Base-by-base conservation (phyloP, 1,139 yeast genomes). In the Yamadazyma aaseri region DNA sequence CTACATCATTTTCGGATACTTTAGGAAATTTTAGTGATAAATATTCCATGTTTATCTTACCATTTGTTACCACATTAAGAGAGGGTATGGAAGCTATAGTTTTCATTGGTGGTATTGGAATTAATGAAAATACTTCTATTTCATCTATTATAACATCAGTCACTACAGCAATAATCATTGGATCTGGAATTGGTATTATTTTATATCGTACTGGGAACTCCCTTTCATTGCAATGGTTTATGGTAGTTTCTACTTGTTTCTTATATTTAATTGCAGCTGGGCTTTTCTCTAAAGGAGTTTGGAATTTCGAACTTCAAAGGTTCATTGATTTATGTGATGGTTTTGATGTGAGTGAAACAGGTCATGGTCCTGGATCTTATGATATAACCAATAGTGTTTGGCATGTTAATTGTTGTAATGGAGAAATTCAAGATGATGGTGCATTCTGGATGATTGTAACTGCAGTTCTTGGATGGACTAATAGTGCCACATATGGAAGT, bases 381-480 rank as follows among this genome's bases (percentile, higher is more conserved):
- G 95, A 90, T 56, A 78, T 90, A 37, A 51, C 76, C 20, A 78
- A 75, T 41, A 73, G 84, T 11, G 86, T 90, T 2, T 90, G 97
- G 97, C 97, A 90, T 63, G 97, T 90, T 26, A 89, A 90, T 65
- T 90, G 97, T 61, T 90, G 97, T 65, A 87, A 87, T 58, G 96
- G 97, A 13, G 63, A 60, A 44, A 43, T 66, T 29, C 69, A 68
- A 39, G 72, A 66, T 8, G 74, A 68, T 42, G 74, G 74, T 1
- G 52, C 61, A 5, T 55, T 57, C 18, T 90, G 96, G 96, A 87
- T 86, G 82, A 72, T 90, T 23, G 74, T 89, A 56, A 89, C 92
- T 48, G 97, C 97, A 5, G 65, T 90, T 10, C 72, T 92, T 37
- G 98, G 97, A 1, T 90, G 98, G 98, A 86, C 92, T 23, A 90